Conservation (phyloP, 2,329 filamentous ascomycete species). For the Stachybotrys chlorohalonatus region DNA sequence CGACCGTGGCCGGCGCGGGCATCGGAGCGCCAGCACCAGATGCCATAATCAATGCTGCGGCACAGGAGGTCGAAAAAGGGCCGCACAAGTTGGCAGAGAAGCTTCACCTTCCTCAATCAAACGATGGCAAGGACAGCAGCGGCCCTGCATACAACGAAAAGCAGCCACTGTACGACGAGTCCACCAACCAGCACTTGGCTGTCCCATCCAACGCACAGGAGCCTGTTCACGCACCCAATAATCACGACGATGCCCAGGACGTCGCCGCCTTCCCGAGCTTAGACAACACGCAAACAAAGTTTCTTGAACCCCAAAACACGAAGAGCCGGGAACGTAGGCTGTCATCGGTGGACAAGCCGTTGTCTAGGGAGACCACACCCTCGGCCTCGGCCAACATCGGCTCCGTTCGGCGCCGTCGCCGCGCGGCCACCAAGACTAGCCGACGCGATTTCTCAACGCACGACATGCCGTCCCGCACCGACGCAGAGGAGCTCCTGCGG, state of each 20-base stretch:
- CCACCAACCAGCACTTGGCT: constrained; percentile 5
- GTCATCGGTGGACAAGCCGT: constrained; percentile 41
- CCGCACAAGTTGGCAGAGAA: constrained; percentile 19
- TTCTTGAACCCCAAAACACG: constrained; percentile 24
- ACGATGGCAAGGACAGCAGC: constrained; percentile 21
- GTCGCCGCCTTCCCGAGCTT: constrained; percentile 38
- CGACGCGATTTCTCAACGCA: constrained; percentile 58
- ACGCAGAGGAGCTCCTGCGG: constrained; percentile 73
- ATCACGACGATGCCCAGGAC: constrained; percentile 25
- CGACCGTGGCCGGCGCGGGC: constrained; percentile 27
- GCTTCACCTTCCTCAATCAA: constrained; percentile 7
- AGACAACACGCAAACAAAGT: constrained; percentile 25
- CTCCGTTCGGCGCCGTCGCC: constrained; percentile 52
- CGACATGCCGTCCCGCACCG: constrained; percentile 64
- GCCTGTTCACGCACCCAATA: not conserved
- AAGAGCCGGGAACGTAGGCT: constrained; percentile 40
- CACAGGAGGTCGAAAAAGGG: constrained; percentile 23
- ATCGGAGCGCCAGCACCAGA: constrained; percentile 33
- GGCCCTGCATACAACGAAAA: constrained; percentile 31
- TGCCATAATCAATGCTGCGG: constrained; percentile 23
- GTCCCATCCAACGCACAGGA: constrained; percentile 2
- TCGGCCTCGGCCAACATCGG: constrained; percentile 24
- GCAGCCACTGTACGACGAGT: constrained; percentile 17
- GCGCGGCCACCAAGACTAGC: constrained; percentile 62
- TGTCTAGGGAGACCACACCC: constrained; percentile 17